Conservation (phyloP, 2,329 filamentous ascomycete species). For the Pseudocercospora fijiensis region DNA sequence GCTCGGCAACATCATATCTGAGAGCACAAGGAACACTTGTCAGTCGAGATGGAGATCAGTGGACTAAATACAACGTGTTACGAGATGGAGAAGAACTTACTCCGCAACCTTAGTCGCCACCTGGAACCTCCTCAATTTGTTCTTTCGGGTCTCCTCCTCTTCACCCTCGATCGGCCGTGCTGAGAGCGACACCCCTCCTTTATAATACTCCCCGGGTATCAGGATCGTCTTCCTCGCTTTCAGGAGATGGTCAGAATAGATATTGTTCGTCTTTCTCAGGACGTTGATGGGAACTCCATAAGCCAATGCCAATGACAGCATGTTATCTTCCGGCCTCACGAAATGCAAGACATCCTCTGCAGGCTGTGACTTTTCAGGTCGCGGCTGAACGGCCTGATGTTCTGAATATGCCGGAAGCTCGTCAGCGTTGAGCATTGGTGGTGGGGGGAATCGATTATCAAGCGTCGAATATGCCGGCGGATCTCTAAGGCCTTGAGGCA, state of each 20-base stretch:
- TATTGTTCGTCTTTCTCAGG: constrained; percentile 65
- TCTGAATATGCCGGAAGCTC: constrained; percentile 48
- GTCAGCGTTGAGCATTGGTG: constrained; percentile 34
- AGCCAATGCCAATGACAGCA: constrained; percentile 66
- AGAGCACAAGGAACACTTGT: constrained; percentile 41
- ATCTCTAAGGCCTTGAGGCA: constrained; percentile 64
- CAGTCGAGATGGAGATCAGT: constrained; percentile 31
- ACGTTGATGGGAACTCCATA: constrained; percentile 66
- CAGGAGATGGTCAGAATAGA: constrained; percentile 70
- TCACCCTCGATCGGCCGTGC: constrained; percentile 71
- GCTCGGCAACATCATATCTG: constrained; percentile 66
- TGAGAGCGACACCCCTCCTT: constrained; percentile 65
- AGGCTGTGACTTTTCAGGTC: constrained; percentile 40
- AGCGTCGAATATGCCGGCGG: constrained; percentile 62
- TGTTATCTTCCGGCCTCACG: constrained; percentile 67
- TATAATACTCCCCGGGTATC: constrained; percentile 70
- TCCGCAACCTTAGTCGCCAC: constrained; percentile 73
- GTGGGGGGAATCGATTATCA: constrained; percentile 19
- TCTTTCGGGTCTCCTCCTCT: constrained; percentile 69
- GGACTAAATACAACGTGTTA: neutral
- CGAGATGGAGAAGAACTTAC: constrained; percentile 50
- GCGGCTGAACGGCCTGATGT: constrained; percentile 29
- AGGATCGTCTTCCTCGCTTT: constrained; percentile 66
- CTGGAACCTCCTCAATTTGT: constrained; percentile 74
- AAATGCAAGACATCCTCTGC: constrained; percentile 72